Percentiles rank a stretch among this genome's conserved stretches.
These are phyloP conservation scores for Penium margaritaceum DNA, from an alignment of 139 green algal species.

Conservation along the genomic window DNA sequence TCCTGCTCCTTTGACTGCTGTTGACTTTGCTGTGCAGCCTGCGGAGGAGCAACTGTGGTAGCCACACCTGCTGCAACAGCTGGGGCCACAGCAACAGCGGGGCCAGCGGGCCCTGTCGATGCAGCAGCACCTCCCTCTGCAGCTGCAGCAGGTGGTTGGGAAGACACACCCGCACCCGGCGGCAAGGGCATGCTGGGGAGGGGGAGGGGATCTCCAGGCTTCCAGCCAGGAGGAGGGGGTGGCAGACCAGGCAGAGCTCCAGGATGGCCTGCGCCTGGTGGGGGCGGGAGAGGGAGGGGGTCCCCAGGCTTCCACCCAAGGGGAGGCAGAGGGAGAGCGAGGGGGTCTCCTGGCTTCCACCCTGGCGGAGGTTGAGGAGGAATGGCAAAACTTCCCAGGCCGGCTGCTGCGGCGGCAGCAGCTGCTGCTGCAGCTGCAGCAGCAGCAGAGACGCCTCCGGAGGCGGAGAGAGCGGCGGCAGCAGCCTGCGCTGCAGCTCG, in stretches of 20 bases:
- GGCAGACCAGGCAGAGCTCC: constrained; percentile 10
- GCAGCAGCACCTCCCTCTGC: not conserved
- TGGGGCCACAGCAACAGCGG: not conserved
- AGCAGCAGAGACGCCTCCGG: too few relatives aligned
- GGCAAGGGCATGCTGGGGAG: not conserved
- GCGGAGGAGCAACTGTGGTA: not conserved
- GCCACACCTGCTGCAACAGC: not conserved
- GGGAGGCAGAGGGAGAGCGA: constrained; percentile 10
- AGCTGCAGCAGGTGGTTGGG: not conserved
- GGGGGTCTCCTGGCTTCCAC: constrained; percentile 21
- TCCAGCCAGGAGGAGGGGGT: constrained; percentile 24
- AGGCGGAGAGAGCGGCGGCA: not conserved
- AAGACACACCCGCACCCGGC: not conserved
- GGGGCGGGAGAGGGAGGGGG: constrained; percentile 6
- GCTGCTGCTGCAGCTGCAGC: not conserved
- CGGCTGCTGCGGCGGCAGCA: not conserved
- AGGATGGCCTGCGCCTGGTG: constrained; percentile 14
- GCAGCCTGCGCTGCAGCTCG: too few relatives aligned
- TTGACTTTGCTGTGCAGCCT: not conserved
- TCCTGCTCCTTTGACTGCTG: not conserved
- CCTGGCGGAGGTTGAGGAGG: not conserved
- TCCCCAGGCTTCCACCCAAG: constrained; percentile 31
- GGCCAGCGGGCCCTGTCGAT: not conserved
- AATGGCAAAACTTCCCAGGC: not conserved
- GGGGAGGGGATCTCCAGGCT: constrained; percentile 26